Evolutionary conservation across 306 rosid species (phyloP).

Genomic region (Arachis hypogaea): DNA sequence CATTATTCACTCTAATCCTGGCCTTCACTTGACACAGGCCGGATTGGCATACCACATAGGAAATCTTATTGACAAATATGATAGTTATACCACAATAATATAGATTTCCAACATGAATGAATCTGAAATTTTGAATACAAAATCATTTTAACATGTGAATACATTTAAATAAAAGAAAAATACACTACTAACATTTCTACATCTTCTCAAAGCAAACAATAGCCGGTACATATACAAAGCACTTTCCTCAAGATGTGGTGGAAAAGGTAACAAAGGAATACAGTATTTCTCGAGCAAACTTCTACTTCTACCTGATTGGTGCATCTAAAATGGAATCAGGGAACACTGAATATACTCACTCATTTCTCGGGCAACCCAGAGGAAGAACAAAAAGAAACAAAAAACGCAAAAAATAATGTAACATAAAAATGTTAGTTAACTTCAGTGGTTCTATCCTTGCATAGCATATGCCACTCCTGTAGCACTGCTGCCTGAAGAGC

Average conservation of each 20-base stretch:
- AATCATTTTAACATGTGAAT: neutral
- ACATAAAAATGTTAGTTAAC: constrained; percentile 47
- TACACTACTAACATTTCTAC: neutral
- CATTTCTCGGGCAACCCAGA: constrained; percentile 17
- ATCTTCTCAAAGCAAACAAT: constrained; percentile 31
- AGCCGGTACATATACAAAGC: constrained; percentile 40
- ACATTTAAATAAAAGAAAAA: neutral
- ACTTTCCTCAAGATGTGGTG: constrained; percentile 30
- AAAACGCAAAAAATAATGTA: neutral
- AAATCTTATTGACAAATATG: neutral
- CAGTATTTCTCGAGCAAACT: constrained; percentile 19
- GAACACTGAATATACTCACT: constrained; percentile 45
- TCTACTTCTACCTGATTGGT: constrained; percentile 41
- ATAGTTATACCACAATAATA: neutral
- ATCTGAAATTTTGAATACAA: neutral
- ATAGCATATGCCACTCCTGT: constrained; percentile 90
- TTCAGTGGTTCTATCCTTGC: constrained; percentile 82
- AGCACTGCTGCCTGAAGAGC: constrained; percentile 99
- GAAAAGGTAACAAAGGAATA: constrained; percentile 32
- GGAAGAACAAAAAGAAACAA: neutral
- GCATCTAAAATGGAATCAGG: constrained; percentile 22
- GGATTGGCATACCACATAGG: too few species aligned
- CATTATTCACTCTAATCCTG: too few species aligned
- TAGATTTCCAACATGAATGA: neutral
- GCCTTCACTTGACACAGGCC: too few species aligned